These are phyloP conservation scores for Globisporangium mamillatum DNA, from an alignment of 352 stramenopile species.

Conservation along the genomic window DNA sequence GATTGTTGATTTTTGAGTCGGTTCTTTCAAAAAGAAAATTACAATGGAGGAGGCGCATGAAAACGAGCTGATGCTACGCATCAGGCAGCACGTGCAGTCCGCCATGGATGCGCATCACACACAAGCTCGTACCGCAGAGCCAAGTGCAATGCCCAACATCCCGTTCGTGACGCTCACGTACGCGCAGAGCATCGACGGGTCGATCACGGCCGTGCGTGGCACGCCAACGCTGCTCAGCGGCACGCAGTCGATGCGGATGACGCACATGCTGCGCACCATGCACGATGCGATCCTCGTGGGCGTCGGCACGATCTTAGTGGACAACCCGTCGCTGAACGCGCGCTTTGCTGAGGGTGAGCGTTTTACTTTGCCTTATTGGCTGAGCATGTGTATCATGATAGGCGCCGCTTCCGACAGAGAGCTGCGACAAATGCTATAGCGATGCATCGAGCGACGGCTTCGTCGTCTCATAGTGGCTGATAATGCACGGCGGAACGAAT, in stretches of 20 bases:
- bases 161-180: conserved; percentile 85
- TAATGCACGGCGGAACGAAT: neutral
- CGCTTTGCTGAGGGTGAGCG: conserved; percentile 50
- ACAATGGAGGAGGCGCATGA: neutral
- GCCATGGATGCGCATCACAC: conserved; percentile 1
- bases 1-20: neutral
- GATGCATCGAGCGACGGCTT: neutral
- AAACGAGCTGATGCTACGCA: neutral
- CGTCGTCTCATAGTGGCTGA: neutral
- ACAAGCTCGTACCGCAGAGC: neutral
- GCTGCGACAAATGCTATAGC: neutral
- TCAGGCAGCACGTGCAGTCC: conserved; percentile 10
- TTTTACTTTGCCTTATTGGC: too few relatives aligned
- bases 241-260: conserved; percentile 79
- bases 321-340: conserved; percentile 87
- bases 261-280: conserved; percentile 77
- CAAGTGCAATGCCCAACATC: neutral
- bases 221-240: conserved; percentile 69
- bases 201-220: conserved; percentile 66
- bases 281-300: conserved; percentile 89
- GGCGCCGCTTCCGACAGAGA: neutral
- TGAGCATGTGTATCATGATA: neutral
- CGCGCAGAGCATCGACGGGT: conserved; percentile 89
- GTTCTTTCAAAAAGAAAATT: neutral
- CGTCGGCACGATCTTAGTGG: conserved; percentile 76